Conservation (phyloP, 2,329 filamentous ascomycete species). For the Juglanconis oblonga region DNA sequence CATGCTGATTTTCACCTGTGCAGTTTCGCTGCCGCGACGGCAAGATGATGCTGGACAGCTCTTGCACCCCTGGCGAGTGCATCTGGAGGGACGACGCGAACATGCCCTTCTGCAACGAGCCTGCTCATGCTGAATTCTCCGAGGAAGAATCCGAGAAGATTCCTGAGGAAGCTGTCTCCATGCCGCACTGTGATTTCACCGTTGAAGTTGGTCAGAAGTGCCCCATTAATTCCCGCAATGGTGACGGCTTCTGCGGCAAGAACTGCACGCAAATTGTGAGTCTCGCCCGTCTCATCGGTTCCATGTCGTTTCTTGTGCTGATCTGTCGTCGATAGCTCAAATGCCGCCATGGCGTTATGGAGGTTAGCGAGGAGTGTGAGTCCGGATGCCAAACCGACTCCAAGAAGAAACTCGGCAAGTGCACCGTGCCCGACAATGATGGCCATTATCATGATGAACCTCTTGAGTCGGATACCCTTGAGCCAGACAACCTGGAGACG, state of each 20-base stretch:
- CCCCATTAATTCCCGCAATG: background rate
- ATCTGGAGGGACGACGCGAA: background rate
- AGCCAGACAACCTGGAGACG: too few relatives aligned
- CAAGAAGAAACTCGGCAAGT: too few relatives aligned
- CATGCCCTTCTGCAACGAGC: background rate
- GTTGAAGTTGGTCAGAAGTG: background rate
- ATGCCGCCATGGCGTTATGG: background rate
- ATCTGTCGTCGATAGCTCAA: background rate
- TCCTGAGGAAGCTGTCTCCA: background rate
- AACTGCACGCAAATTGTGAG: background rate
- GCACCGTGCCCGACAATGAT: too few relatives aligned
- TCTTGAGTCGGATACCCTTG: too few relatives aligned
- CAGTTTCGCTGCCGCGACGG: conserved; percentile 1
- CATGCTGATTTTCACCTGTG: background rate
- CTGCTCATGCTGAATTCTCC: background rate
- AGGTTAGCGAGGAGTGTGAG: background rate
- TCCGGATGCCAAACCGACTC: too few relatives aligned
- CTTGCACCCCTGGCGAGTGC: background rate
- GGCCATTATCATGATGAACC: too few relatives aligned
- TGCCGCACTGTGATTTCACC: background rate
- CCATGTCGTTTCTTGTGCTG: background rate
- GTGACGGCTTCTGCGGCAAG: background rate
- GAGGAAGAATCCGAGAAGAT: background rate
- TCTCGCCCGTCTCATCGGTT: background rate
- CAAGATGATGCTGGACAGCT: background rate